A percentile compares a stretch with the other conserved stretches of the same genome.
Conservation (phyloP, 1,284 basidiomycete species). For the Marasmius oreades region DNA sequence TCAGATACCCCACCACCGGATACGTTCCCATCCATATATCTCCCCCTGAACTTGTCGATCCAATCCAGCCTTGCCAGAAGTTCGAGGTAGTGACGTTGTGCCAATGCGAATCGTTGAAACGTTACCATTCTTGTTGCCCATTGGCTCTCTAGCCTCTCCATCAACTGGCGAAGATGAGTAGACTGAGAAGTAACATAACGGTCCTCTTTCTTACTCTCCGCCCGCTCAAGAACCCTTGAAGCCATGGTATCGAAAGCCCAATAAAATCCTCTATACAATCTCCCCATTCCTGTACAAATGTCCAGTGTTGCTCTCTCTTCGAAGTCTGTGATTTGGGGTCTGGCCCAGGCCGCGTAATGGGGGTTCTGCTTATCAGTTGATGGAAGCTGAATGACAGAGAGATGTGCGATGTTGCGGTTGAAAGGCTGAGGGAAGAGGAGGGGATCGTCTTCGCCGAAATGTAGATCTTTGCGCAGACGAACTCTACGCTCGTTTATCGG, state of each 20-base stretch:
- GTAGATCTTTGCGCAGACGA: neutral
- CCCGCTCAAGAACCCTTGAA: neutral
- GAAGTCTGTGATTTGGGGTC: neutral
- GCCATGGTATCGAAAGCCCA: neutral
- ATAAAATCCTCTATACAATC: neutral
- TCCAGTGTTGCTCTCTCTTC: neutral
- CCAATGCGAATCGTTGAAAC: neutral
- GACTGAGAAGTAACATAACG: neutral
- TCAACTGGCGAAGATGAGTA: neutral
- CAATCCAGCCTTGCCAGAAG: neutral
- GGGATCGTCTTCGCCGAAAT: conserved; percentile 1
- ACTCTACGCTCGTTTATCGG: neutral
- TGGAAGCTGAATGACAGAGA: neutral
- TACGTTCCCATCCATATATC: neutral
- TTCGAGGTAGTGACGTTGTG: neutral
- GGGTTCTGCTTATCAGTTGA: neutral
- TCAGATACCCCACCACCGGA: neutral
- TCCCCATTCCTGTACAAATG: neutral
- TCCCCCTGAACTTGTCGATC: neutral
- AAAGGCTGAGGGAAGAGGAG: conserved; percentile 1
- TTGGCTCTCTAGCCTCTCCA: neutral
- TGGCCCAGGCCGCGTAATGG: neutral
- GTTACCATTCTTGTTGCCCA: neutral
- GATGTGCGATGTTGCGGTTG: neutral
- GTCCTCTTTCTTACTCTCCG: neutral